Evolutionary conservation across 2,329 filamentous ascomycete genomes (phyloP).

Genomic region (Xylariaceae sp.): DNA sequence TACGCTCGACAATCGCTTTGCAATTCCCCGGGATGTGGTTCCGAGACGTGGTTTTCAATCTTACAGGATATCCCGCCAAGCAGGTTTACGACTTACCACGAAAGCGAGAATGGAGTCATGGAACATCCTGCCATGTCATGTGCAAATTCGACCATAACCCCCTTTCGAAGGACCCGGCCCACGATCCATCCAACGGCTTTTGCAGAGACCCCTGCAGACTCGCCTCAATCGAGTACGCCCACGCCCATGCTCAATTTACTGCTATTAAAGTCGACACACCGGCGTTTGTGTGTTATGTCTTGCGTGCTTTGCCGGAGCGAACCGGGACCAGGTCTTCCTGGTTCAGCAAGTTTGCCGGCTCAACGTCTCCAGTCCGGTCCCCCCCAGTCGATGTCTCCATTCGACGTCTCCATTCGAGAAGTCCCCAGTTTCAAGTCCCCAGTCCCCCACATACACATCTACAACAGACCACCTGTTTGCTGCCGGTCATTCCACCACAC

Average conservation of each 20-base stretch:
- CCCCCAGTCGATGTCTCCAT: no score
- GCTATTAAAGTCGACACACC: not conserved
- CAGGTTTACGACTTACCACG: no score
- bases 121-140: no score
- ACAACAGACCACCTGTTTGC: not conserved
- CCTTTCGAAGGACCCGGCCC: no score
- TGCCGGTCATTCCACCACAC: not conserved
- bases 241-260: not conserved
- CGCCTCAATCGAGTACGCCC: conserved; percentile 1
- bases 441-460: not conserved
- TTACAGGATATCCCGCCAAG: not conserved
- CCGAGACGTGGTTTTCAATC: not conserved
- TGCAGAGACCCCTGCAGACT: not conserved
- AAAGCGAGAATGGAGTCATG: no score
- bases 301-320: not conserved
- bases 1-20: conserved; percentile 1
- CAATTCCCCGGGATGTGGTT: not conserved
- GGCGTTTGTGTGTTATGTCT: not conserved
- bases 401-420: no score
- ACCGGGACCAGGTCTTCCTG: not conserved
- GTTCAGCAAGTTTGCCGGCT: not conserved
- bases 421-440: not conserved
- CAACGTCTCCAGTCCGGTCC: not conserved
- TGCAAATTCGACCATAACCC: no score
- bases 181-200: no score